Evolutionary conservation across 306 rosid species (phyloP), one percentile per base, ranked within the genome.

Genomic region (Vigna hirtella): DNA sequence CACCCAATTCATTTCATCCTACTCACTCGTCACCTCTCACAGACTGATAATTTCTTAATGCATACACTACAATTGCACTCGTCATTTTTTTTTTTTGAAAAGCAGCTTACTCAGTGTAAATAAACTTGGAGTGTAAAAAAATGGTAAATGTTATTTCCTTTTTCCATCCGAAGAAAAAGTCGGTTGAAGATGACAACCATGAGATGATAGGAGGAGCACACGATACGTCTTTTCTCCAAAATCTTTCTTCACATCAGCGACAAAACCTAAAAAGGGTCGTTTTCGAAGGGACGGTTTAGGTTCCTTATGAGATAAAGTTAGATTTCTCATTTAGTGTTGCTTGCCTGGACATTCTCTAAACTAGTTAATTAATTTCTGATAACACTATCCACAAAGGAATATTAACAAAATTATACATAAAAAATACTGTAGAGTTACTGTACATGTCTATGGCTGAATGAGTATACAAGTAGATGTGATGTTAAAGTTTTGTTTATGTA

Each of bases 161-260:
- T 67, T 45, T 47, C 1, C 11, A 11, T 9, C 0, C 16, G 5
- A 6, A 18, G 38, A 74, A 77, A 71, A 71, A 38, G 74, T 70
- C 17, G 20, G 77, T 51, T 62, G 57, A 62, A 52, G 22, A 50
- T 50, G 77, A 70, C 36, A 79, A 75, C 20, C 24, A 62, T 65
- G 57, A 72, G 78, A 69, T 82, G 79, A 70, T 18, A 16, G 81
- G 82, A 56, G 84, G 85, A 85, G 73, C 87, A 85, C 64, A 63
- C 28, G 48, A 80, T 55, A 66, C 76, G 68, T 72, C 84, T 70
- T 78, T 78, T 74, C 58, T 84, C 7, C 63, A 74, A 81, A 67
- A 73, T 81, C 70, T 74, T 77, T 78, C 72, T 77, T 67, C 53
- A 42, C 75, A 20, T 72, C 64, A 58, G 77, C 55, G 51, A 80